phyloP scores from a whole-genome alignment of 805 yeast genomes.

The Limtongozyma cylindracea region DNA sequence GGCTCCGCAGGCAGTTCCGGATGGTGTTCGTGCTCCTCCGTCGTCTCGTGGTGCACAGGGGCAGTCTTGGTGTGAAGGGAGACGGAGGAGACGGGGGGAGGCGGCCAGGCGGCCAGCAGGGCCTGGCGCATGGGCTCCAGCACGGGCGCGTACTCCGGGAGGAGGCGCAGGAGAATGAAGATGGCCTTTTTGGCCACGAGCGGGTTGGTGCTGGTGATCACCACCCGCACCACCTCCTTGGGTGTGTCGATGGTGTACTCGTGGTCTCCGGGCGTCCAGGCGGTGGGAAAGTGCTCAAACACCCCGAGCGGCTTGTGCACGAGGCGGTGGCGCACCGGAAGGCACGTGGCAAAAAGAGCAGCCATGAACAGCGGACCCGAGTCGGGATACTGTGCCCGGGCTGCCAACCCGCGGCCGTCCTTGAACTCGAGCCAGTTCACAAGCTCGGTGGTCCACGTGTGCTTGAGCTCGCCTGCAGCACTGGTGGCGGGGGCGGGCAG shows the following conservation, averaged over 20 bases:
- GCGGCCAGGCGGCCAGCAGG: no score
- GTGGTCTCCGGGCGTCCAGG: neutral
- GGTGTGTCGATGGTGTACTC: constrained; percentile 1
- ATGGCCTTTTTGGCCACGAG: constrained; percentile 32
- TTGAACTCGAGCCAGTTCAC: constrained; percentile 29
- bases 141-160: no score
- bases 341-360: no score
- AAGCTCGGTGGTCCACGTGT: constrained; percentile 24
- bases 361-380: neutral
- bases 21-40: no score
- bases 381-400: constrained; percentile 1
- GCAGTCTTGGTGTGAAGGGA: no score
- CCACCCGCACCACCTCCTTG: constrained; percentile 17
- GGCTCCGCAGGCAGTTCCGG: no score
- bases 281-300: constrained; percentile 1
- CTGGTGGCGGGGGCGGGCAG: constrained; percentile 5
- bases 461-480: constrained; percentile 6
- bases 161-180: constrained; percentile 23
- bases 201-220: constrained; percentile 32
- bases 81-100: no score
- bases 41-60: no score
- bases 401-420: constrained; percentile 9
- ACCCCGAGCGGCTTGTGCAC: constrained; percentile 1
- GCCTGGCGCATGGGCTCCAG: no score
- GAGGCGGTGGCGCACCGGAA: constrained; percentile 1